Evolutionary conservation across 805 yeast genomes (phyloP).

Genomic region (Nakazawaea wickerhamii): DNA sequence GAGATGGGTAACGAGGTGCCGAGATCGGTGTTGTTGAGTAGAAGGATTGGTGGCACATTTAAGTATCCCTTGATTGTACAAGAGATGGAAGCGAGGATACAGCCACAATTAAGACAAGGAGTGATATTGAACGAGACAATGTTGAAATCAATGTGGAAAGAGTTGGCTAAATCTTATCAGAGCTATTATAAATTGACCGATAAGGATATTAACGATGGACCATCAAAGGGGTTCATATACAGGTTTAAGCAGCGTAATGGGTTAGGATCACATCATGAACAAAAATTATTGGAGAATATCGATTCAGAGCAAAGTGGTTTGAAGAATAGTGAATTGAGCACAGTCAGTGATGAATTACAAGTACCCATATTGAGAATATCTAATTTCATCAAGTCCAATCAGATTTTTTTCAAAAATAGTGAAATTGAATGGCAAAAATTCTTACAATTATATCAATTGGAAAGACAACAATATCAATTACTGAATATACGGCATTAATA

Average conservation of each 20-base stretch:
- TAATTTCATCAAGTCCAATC: too few species aligned
- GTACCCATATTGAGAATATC: too few species aligned
- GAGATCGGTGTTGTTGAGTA: background rate
- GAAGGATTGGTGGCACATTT: constrained; percentile 2
- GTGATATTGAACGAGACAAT: constrained; percentile 5
- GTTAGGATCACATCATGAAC: constrained; percentile 7
- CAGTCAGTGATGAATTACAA: too few species aligned
- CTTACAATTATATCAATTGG: too few species aligned
- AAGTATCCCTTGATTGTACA: constrained; percentile 11
- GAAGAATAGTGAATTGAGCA: too few species aligned
- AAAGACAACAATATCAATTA: too few species aligned
- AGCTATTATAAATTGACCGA: constrained; percentile 2
- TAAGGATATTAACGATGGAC: constrained; percentile 5
- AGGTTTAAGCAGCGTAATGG: constrained; percentile 10
- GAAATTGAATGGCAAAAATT: too few species aligned
- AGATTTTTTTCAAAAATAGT: too few species aligned
- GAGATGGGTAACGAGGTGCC: background rate
- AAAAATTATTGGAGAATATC: background rate
- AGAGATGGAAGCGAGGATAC: constrained; percentile 3
- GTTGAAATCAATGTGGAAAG: constrained; percentile 4
- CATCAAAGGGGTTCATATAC: constrained; percentile 12
- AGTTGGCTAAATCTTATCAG: background rate
- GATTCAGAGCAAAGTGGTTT: constrained; percentile 2
- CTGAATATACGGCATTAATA: too few species aligned
- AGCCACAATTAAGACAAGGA: background rate